Evolutionary conservation across 768 basidiomycete genomes (phyloP).

Genomic region (Exsudoporus frostii): DNA sequence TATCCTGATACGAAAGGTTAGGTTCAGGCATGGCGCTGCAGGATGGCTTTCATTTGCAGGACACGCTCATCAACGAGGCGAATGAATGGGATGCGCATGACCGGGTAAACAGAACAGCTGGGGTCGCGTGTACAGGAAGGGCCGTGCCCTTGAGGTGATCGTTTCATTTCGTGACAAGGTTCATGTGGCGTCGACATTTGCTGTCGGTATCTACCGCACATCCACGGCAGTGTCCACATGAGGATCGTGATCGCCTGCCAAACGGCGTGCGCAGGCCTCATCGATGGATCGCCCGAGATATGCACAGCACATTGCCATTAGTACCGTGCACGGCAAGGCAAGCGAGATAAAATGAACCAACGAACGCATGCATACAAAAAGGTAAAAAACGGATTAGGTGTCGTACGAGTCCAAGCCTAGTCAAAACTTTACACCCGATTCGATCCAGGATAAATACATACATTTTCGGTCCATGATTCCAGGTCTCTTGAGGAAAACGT

Average conservation of each 20-base stretch:
- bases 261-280: neutral
- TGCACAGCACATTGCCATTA: constrained; percentile 12
- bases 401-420: constrained; percentile 1
- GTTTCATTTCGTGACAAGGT: constrained; percentile 22
- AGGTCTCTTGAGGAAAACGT: neutral
- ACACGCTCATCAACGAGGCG: constrained; percentile 5
- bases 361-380: constrained; percentile 5
- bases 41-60: constrained; percentile 15
- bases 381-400: constrained; percentile 3
- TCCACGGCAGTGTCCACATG: constrained; percentile 13
- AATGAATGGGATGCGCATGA: constrained; percentile 2
- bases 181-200: constrained; percentile 26
- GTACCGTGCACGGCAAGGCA: neutral
- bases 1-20: constrained; percentile 21
- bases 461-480: constrained; percentile 5
- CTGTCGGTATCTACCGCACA: constrained; percentile 21
- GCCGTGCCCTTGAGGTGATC: constrained; percentile 20
- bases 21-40: constrained; percentile 20
- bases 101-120: constrained; percentile 9
- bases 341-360: constrained; percentile 13
- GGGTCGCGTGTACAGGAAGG: constrained; percentile 9
- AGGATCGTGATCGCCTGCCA: constrained; percentile 12
- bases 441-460: constrained; percentile 20
- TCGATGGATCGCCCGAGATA: constrained; percentile 4
- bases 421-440: constrained; percentile 22